Evolutionary conservation across 2,329 filamentous ascomycete genomes (phyloP), one percentile per base, ranked within the genome.

Genomic region (Neonectria magnoliae): DNA sequence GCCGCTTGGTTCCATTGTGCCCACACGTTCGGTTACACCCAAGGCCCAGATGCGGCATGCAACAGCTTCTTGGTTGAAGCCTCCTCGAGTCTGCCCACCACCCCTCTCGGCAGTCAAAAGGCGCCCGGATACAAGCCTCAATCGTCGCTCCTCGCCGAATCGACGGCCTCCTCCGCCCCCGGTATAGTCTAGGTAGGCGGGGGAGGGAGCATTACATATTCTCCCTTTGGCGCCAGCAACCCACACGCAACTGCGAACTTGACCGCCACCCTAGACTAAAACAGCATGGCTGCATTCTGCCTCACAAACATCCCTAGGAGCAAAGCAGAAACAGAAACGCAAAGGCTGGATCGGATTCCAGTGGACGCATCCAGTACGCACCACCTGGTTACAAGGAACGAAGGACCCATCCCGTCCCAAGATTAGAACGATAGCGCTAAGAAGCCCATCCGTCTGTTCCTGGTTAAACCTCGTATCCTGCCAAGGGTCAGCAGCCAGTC

Each of bases 391-490:
- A 25, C 45, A 16, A 41, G n/a, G 18, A 25, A 4, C 16, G n/a
- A 41, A 25, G 42, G 31, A n/a, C 42, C 42, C 29, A 54, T 45
- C 42, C 55, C 55, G 10, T 45, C 57, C 56, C 56, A 59, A 59
- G 50, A 55, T 59, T 63, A 59, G 56, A 59, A 63, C 50, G 48
- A 63, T 63, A 55, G 50, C 55, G 60, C 55, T 63, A 63, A 53
- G 4, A 44, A 20, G 50, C 25, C 31, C 41, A 38, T 18, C 57
- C 38, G n/a, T 45, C 48, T 59, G 36, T 52, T 33, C 54, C 55
- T 33, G 56, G 61, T 41, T 62, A 33, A 48, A 31, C 41, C 55
- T 59, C 61, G 50, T 59, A 55, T 55, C 55, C 42, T 27, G 27
- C n/a, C 48, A 38, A 50, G 48, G 41, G n/a, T 48, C n/a, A 16